Evolutionary conservation across 78 protist genomes (phyloP).

Genomic region (Dictyostelium citrinum): DNA sequence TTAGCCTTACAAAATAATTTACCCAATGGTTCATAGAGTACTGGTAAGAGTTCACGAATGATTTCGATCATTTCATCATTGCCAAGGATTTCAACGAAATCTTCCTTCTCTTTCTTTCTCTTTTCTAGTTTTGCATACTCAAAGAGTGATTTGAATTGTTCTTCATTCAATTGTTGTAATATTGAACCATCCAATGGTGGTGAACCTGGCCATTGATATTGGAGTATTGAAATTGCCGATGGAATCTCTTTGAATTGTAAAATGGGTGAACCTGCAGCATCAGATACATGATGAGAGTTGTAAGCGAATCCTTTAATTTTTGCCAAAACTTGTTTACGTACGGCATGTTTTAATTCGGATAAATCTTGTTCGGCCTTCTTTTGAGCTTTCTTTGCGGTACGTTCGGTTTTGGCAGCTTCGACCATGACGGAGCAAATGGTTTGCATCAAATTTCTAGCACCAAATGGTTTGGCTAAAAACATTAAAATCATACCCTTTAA

Average conservation of each 20-base stretch:
- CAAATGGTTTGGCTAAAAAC: conserved; percentile 77
- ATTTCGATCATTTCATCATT: conserved; percentile 71
- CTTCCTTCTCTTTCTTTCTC: conserved; percentile 52
- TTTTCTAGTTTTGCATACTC: conserved; percentile 65
- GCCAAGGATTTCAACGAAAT: conserved; percentile 55
- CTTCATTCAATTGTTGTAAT: conserved; percentile 17
- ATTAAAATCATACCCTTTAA: conserved; percentile 49
- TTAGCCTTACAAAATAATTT: conserved; percentile 66
- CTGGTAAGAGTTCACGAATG: conserved; percentile 59
- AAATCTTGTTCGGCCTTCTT: conserved; percentile 28
- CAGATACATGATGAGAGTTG: neutral
- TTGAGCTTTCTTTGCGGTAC: neutral
- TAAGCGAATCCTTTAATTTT: conserved; percentile 27
- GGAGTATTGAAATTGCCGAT: conserved; percentile 6
- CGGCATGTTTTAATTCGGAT: neutral
- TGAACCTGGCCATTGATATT: conserved; percentile 63
- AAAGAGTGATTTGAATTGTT: conserved; percentile 38
- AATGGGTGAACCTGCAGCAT: conserved; percentile 1
- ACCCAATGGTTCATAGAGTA: conserved; percentile 68
- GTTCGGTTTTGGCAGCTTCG: conserved; percentile 41
- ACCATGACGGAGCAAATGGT: conserved; percentile 56
- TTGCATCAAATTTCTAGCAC: conserved; percentile 66
- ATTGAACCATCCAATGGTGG: conserved; percentile 41
- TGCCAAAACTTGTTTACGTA: neutral
- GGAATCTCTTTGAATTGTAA: conserved; percentile 38